Evolutionary conservation across 441 rosid genomes (phyloP), one percentile per base, ranked within the genome.

Genomic region (Gossypium davidsonii): DNA sequence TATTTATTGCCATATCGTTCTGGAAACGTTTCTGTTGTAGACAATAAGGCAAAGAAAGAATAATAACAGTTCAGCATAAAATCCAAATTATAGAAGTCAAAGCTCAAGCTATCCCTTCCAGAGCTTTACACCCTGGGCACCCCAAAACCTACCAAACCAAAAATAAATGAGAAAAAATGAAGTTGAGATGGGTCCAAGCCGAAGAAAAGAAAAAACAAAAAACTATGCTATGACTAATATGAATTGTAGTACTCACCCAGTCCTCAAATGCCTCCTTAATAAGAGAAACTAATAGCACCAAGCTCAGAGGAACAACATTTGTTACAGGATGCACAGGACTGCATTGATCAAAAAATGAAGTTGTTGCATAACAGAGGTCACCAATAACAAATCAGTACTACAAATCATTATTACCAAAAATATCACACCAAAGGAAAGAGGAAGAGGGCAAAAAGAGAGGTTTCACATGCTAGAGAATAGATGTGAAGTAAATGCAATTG

Each of bases 261-360:
- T 93, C 99, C 89, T 96, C 99, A 77, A 91, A 96, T 59, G 97
- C 99, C 86, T 96, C 99, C 83, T 96, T 96, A 73, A 92, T 81
- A 73, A 96, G 97, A 81, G 99, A 96, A 73, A 93, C 99, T 20
- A 96, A 86, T 79, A 96, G 98, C 87, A 96, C 99, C 91, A 96
- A 58, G 79, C 85, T 84, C 80, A 96, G 83, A 11, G 99, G 99
- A 73, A 88, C 92, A 49, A 95, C 89, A 80, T 95, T 95, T 53
- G 98, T 95, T 63, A 96, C 83, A 61, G 99, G 99, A 85, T 88
- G 90, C 76, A 96, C 98, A 76, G 99, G 99, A 76, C 99, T 96
- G 96, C 89, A 82, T 31, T 61, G 76, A 76, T 44, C 34, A 87
- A 66, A 66, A 70, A 69, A 21, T 3, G 11, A 75, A 9, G 55